These are phyloP conservation scores for Termitomyces sp. DNA, from an alignment of 1,284 basidiomycete species.

Conservation along the genomic window DNA sequence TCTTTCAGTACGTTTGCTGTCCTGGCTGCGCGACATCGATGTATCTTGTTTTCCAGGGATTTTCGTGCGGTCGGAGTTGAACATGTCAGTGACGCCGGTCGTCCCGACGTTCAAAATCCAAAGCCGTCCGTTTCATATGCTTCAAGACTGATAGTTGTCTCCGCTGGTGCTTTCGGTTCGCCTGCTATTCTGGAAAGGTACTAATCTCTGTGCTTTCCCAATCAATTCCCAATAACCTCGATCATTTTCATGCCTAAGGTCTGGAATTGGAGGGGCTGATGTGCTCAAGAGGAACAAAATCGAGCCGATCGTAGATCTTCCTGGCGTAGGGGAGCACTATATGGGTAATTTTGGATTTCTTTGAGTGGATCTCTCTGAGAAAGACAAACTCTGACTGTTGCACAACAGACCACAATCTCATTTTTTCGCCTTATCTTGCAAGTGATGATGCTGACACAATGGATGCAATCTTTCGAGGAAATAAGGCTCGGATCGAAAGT, in stretches of 20 bases:
- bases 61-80: conserved; percentile 53
- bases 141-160: conserved; percentile 39
- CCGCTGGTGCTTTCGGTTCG: conserved; percentile 48
- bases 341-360: conserved; percentile 20
- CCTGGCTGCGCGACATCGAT: neutral
- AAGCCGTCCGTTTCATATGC: conserved; percentile 25
- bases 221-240: neutral
- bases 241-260: conserved; percentile 6
- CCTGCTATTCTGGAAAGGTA: conserved; percentile 44
- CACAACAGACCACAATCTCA: conserved; percentile 37
- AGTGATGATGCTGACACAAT: conserved; percentile 35
- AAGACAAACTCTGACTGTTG: neutral
- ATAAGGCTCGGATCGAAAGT: conserved; percentile 30
- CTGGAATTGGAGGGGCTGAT: conserved; percentile 32
- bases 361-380: too few species aligned
- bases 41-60: conserved; percentile 28
- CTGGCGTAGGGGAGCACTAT: conserved; percentile 48
- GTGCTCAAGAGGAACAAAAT: conserved; percentile 36
- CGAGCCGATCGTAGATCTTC: conserved; percentile 34
- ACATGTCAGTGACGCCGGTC: conserved; percentile 36
- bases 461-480: conserved; percentile 34
- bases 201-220: neutral
- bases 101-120: conserved; percentile 3
- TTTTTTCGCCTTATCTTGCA: conserved; percentile 30
- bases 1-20: conserved; percentile 41